A percentile compares a stretch with the other conserved stretches of the same genome.
Evolutionary conservation across 805 yeast species (phyloP).

Genomic region (Teunomyces atbi): DNA sequence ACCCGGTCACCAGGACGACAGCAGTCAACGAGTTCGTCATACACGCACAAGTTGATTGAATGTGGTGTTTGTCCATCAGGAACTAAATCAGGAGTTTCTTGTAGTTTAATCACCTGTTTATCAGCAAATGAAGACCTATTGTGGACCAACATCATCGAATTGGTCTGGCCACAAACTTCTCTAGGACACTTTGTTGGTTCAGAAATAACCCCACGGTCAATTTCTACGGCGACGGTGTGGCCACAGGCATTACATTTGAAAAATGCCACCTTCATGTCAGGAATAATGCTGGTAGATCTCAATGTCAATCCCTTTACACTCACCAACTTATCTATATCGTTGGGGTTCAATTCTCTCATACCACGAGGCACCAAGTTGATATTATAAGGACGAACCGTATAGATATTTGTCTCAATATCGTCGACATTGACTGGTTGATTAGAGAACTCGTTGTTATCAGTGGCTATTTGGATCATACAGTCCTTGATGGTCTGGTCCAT

Average conservation of each 20-base stretch:
- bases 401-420: conserved; percentile 76
- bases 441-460: conserved; percentile 40
- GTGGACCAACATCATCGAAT: conserved; percentile 88
- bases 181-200: conserved; percentile 96
- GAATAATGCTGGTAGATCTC: conserved; percentile 86
- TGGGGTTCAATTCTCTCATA: conserved; percentile 18
- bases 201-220: conserved; percentile 90
- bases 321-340: conserved; percentile 74
- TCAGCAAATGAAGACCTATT: conserved; percentile 92
- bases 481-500: conserved; percentile 97
- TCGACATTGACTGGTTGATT: conserved; percentile 43
- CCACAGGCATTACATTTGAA: conserved; percentile 94
- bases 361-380: conserved; percentile 52
- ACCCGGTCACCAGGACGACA: conserved; percentile 96
- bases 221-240: conserved; percentile 86
- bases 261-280: conserved; percentile 97
- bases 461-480: conserved; percentile 71
- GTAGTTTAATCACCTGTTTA: conserved; percentile 89
- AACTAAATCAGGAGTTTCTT: conserved; percentile 93
- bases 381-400: conserved; percentile 87
- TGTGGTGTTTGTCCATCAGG: conserved; percentile 99
- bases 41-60: conserved; percentile 87
- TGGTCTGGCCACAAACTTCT: conserved; percentile 72
- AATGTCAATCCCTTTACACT: conserved; percentile 87
- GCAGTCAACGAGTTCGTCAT: conserved; percentile 92